Conservation (phyloP, 2,329 filamentous ascomycete genomes). For the Exophiala sp. region DNA sequence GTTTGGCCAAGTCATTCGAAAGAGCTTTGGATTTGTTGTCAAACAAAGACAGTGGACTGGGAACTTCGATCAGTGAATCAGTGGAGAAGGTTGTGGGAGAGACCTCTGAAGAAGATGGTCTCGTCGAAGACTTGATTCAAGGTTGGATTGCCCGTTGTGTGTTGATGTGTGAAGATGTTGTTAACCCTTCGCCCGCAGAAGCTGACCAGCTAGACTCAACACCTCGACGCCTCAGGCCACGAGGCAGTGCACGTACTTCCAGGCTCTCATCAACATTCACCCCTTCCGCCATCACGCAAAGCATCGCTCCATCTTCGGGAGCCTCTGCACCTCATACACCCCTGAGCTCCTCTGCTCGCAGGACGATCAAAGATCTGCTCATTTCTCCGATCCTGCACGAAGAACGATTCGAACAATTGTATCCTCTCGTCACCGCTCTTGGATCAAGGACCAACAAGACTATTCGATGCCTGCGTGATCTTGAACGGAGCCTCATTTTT, state of each 20-base stretch:
- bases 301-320: constrained; percentile 45
- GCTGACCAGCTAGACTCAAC: constrained; percentile 25
- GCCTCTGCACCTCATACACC: constrained; percentile 49
- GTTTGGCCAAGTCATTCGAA: constrained; percentile 35
- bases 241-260: constrained; percentile 12
- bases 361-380: constrained; percentile 73
- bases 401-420: constrained; percentile 68
- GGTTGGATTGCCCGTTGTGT: constrained; percentile 30
- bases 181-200: constrained; percentile 26
- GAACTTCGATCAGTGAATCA: constrained; percentile 20
- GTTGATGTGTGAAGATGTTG: constrained; percentile 26
- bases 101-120: constrained; percentile 28
- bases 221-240: constrained; percentile 14
- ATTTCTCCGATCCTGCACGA: constrained; percentile 72
- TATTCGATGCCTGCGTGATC: constrained; percentile 83
- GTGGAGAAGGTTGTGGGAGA: constrained; percentile 29
- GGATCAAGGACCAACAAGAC: constrained; percentile 70
- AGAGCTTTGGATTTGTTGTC: constrained; percentile 39
- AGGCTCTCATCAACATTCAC: constrained; percentile 7
- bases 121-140: constrained; percentile 27
- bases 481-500: constrained; percentile 89
- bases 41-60: constrained; percentile 27
- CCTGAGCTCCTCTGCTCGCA: constrained; percentile 63
- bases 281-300: constrained; percentile 54
- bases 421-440: constrained; percentile 64